These are phyloP conservation scores for Fusarium sp. DNA, from an alignment of 2,329 filamentous ascomycete genomes.

Conservation along the genomic window DNA sequence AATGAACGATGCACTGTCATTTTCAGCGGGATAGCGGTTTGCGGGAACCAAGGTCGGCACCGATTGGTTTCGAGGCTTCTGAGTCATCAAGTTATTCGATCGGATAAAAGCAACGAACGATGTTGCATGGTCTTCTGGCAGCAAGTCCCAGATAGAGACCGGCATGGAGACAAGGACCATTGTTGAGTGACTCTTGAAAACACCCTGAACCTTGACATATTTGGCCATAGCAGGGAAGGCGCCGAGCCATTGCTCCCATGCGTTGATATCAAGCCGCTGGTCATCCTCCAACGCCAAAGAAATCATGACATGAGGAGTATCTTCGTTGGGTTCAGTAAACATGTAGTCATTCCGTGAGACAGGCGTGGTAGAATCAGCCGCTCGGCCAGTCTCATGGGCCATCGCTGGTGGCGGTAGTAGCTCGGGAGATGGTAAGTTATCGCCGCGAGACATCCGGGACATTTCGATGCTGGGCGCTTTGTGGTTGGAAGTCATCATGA, in stretches of 20 bases:
- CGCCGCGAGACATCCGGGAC: slow-evolving; percentile 47
- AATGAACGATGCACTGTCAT: slow-evolving; percentile 44
- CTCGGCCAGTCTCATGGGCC: slow-evolving; percentile 39
- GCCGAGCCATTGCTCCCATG: slow-evolving; percentile 67
- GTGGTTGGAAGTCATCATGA: slow-evolving; percentile 71
- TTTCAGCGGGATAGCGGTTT: slow-evolving; percentile 32
- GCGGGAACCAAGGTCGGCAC: slow-evolving; percentile 38
- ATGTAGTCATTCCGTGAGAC: slow-evolving; percentile 41
- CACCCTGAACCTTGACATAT: slow-evolving; percentile 68
- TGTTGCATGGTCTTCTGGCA: slow-evolving; percentile 66
- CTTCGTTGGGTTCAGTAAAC: slow-evolving; percentile 59
- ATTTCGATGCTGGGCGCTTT: slow-evolving; percentile 67
- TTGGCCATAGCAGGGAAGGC: slow-evolving; percentile 66
- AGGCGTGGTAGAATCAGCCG: slow-evolving; percentile 34
- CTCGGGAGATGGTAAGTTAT: slow-evolving; percentile 39
- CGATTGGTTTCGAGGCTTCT: slow-evolving; percentile 39
- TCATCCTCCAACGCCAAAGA: slow-evolving; percentile 67
- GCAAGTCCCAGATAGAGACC: slow-evolving; percentile 67
- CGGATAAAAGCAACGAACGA: slow-evolving; percentile 68
- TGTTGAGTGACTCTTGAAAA: slow-evolving; percentile 70
- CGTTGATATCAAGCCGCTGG: slow-evolving; percentile 64
- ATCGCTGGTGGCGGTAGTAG: slow-evolving; percentile 29
- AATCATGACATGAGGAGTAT: slow-evolving; percentile 69
- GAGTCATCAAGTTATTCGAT: slow-evolving; percentile 62
- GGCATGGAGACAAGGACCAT: slow-evolving; percentile 66